A percentile compares a stretch with the other conserved stretches of the same genome.
These are phyloP conservation scores for Clarireedia paspali DNA, from an alignment of 2,329 filamentous ascomycete genomes.

Conservation along the genomic window DNA sequence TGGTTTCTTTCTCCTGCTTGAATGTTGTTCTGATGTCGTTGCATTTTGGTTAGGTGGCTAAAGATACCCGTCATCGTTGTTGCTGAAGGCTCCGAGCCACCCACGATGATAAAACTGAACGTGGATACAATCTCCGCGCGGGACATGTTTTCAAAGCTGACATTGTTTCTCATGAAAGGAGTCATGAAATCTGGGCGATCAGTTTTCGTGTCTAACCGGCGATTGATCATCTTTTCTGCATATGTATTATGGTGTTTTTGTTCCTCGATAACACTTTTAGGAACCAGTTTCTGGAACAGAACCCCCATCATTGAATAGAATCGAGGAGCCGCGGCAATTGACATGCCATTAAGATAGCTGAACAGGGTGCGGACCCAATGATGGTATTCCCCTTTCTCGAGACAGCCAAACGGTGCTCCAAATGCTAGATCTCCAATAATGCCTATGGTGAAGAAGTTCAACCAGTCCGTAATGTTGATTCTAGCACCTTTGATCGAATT, in stretches of 20 bases:
- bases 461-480: conserved; percentile 27
- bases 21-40: conserved; percentile 36
- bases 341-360: conserved; percentile 17
- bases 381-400: conserved; percentile 24
- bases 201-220: conserved; percentile 13
- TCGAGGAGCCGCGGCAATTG: conserved; percentile 13
- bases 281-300: conserved; percentile 6
- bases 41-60: conserved; percentile 18
- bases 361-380: conserved; percentile 24
- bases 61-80: conserved; percentile 12
- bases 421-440: conserved; percentile 37
- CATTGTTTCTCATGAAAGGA: conserved; percentile 17
- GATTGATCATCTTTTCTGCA: conserved; percentile 13
- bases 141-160: conserved; percentile 14
- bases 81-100: conserved; percentile 11
- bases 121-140: conserved; percentile 5
- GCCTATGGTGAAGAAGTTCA: conserved; percentile 31
- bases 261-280: conserved; percentile 7
- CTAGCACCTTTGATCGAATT: background rate
- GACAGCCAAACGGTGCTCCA: conserved; percentile 32
- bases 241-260: conserved; percentile 14
- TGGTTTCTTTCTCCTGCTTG: conserved; percentile 31
- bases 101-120: conserved; percentile 8
- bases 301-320: conserved; percentile 10
- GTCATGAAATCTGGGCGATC: conserved; percentile 30